phyloP scores from a whole-genome alignment of 768 basidiomycete species.

The Mycena latifolia region DNA sequence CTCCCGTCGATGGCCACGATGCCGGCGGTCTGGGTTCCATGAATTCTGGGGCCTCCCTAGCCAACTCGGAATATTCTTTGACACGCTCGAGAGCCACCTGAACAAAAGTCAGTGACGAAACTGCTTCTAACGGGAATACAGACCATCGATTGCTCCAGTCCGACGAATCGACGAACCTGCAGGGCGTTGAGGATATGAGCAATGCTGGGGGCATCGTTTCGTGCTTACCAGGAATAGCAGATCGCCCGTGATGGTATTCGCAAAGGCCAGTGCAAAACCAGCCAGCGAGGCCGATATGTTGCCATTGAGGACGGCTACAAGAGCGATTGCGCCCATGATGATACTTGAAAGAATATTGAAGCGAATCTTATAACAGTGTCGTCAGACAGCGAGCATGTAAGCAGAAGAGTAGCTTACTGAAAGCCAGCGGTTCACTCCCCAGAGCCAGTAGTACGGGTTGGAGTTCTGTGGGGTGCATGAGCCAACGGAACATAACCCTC shows the following conservation, averaged over 20 bases:
- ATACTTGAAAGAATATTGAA: constrained; percentile 85
- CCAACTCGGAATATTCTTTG: constrained; percentile 89
- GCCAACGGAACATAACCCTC: constrained; percentile 11
- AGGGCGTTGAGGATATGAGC: constrained; percentile 5
- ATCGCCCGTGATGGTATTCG: constrained; percentile 79
- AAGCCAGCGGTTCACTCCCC: constrained; percentile 95
- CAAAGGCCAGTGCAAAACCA: constrained; percentile 90
- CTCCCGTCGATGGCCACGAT: constrained; percentile 82
- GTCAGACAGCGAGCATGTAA: neutral
- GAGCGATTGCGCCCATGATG: constrained; percentile 79
- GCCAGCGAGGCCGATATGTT: constrained; percentile 84
- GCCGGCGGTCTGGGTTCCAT: constrained; percentile 86
- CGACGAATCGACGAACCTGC: constrained; percentile 83
- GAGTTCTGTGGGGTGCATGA: constrained; percentile 50
- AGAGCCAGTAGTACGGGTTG: constrained; percentile 92
- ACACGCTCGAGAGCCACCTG: constrained; percentile 90
- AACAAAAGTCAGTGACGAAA: constrained; percentile 12
- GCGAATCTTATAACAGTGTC: constrained; percentile 51
- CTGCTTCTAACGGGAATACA: constrained; percentile 23
- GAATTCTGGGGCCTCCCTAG: constrained; percentile 85
- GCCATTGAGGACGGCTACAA: constrained; percentile 75
- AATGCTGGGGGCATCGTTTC: neutral
- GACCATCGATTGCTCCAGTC: constrained; percentile 94
- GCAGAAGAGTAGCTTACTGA: constrained; percentile 55
- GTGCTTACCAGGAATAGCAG: constrained; percentile 71